These are phyloP conservation scores for Neofusicoccum sp. DNA, from an alignment of 2,329 filamentous ascomycete genomes.

Conservation along the genomic window DNA sequence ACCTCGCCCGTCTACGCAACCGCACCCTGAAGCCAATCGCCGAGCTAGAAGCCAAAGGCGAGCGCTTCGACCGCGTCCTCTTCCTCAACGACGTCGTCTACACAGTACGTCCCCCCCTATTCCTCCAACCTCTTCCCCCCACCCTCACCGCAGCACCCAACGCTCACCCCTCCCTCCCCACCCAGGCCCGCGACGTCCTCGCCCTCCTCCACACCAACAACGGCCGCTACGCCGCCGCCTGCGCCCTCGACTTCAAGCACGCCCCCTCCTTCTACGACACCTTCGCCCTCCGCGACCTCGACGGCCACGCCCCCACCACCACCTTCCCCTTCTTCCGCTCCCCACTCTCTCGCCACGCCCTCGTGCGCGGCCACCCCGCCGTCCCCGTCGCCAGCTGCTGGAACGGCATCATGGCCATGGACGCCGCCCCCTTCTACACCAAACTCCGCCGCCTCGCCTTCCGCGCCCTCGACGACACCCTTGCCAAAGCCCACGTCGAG, in stretches of 20 bases:
- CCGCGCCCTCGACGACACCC: constrained; percentile 61
- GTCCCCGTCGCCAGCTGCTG: constrained; percentile 65
- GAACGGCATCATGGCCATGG: constrained; percentile 62
- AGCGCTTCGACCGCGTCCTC: constrained; percentile 56
- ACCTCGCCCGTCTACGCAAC: constrained; percentile 65
- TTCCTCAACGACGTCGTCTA: constrained; percentile 66
- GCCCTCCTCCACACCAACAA: constrained; percentile 57
- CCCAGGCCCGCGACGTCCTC: constrained; percentile 55
- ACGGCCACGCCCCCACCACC: constrained; percentile 53
- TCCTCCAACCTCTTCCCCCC: neutral
- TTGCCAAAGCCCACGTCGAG: constrained; percentile 63
- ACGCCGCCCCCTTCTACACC: constrained; percentile 54
- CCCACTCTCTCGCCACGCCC: constrained; percentile 50
- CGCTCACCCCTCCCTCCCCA: neutral
- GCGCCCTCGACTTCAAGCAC: constrained; percentile 59
- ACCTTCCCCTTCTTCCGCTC: constrained; percentile 61
- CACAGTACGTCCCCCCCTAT: constrained; percentile 41
- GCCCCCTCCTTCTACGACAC: constrained; percentile 60
- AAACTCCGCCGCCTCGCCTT: constrained; percentile 44
- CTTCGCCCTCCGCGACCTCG: constrained; percentile 57
- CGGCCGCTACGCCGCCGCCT: constrained; percentile 61
- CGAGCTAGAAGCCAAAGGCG: constrained; percentile 50
- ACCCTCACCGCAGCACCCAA: neutral
- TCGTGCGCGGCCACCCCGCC: constrained; percentile 53
- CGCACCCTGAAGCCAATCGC: constrained; percentile 59